Evolutionary conservation across 192 early-diverging fungal species (phyloP).

Genomic region (Coemansia sp.): DNA sequence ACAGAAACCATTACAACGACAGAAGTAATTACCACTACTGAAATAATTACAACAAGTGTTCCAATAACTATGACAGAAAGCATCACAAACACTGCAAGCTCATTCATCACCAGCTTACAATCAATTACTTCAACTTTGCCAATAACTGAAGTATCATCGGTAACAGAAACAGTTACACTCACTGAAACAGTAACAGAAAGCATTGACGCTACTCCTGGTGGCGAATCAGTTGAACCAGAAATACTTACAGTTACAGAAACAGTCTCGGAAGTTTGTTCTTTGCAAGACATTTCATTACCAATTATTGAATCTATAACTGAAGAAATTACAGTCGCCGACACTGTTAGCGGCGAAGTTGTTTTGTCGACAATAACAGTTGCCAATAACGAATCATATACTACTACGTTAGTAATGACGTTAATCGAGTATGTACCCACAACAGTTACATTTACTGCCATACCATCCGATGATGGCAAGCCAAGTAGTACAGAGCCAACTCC

Average conservation of each 20-base stretch:
- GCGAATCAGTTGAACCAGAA: neutral
- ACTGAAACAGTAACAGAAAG: constrained; percentile 1
- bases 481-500: too few species aligned
- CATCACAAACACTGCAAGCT: neutral
- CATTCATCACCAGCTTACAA: neutral
- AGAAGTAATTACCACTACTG: neutral
- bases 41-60: neutral
- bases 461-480: neutral
- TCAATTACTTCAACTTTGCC: neutral
- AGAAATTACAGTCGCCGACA: neutral
- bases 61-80: neutral
- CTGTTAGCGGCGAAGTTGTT: neutral
- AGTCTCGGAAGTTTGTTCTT: neutral
- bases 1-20: neutral
- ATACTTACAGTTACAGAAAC: constrained; percentile 9
- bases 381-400: neutral
- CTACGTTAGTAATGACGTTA: neutral
- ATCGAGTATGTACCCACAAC: neutral
- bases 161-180: neutral
- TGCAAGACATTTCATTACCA: neutral
- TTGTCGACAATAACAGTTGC: constrained; percentile 1
- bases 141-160: too few species aligned
- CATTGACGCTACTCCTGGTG: neutral
- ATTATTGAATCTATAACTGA: constrained; percentile 3
- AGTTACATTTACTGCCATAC: neutral